These are phyloP conservation scores for Nicotiana attenuata DNA, from an alignment of 257 asterid genomes.

Conservation along the genomic window DNA sequence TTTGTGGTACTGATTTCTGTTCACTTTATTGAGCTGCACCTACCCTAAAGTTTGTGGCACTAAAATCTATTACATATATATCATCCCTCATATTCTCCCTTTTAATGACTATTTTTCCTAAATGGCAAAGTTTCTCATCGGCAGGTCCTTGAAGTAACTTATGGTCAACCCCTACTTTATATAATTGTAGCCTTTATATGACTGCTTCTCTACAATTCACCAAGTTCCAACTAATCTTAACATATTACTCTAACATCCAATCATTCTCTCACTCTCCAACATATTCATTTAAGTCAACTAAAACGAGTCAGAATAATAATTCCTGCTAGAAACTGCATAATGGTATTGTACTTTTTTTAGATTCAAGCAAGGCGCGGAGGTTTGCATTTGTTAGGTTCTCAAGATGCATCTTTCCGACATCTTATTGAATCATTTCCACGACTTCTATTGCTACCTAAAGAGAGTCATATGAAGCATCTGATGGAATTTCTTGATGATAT, in stretches of 20 bases:
- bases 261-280: neutral
- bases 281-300: neutral
- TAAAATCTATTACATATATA: neutral
- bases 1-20: neutral
- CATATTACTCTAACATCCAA: neutral
- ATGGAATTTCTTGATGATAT: constrained; percentile 52
- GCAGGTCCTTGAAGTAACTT: neutral
- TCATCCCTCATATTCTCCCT: neutral
- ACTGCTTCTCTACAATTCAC: neutral
- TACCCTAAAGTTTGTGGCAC: neutral
- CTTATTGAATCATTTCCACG: constrained; percentile 90
- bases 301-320: neutral
- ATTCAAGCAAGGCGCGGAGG: constrained; percentile 98
- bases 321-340: neutral
- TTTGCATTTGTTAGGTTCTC: constrained; percentile 52
- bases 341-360: constrained; percentile 26
- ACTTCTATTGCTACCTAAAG: constrained; percentile 52
- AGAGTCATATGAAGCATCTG: constrained; percentile 52
- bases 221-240: constrained; percentile 2
- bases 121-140: neutral
- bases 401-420: constrained; percentile 52
- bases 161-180: neutral
- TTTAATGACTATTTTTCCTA: neutral
- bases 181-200: neutral
- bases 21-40: constrained; percentile 5